Evolutionary conservation across 83 land plant species (phyloP).

Genomic region (Larix sibirica): DNA sequence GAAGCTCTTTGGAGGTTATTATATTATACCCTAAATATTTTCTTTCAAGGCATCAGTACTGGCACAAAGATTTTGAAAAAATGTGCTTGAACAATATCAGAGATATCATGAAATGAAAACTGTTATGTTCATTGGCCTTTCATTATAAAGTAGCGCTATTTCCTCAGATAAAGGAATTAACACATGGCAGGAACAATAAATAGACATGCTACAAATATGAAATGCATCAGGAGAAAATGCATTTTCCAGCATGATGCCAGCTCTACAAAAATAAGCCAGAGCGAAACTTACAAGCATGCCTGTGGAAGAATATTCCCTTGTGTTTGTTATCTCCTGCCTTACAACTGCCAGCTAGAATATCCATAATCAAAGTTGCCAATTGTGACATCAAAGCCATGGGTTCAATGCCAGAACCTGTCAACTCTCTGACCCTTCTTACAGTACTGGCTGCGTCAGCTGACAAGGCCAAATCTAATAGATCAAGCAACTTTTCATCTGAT

Average conservation of each 20-base stretch:
- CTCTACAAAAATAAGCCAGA: constrained; percentile 7
- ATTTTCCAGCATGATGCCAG: constrained; percentile 11
- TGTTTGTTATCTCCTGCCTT: constrained; percentile 21
- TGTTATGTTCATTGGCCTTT: too few species aligned
- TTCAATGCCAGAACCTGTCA: constrained; percentile 84
- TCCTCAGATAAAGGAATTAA: too few species aligned
- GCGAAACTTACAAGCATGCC: constrained; percentile 43
- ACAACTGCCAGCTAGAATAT: constrained; percentile 69
- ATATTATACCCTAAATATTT: not conserved
- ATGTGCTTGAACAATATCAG: not conserved
- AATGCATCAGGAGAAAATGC: constrained; percentile 10
- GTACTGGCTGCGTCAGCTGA: constrained; percentile 84
- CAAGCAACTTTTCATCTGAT: constrained; percentile 80
- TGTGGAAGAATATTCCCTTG: constrained; percentile 20
- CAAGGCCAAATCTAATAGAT: constrained; percentile 85
- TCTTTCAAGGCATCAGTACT: not conserved
- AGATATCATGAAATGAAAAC: not conserved
- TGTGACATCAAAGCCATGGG: constrained; percentile 79
- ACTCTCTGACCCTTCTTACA: constrained; percentile 73
- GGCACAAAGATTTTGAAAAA: not conserved
- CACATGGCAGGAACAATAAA: not conserved
- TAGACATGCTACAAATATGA: not conserved
- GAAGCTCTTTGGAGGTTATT: not conserved
- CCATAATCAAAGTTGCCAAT: constrained; percentile 68
- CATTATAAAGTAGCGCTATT: too few species aligned